Evolutionary conservation across 345 rosid species (phyloP), one percentile per base, ranked within the genome.

Genomic region (Arabis hirsuta): DNA sequence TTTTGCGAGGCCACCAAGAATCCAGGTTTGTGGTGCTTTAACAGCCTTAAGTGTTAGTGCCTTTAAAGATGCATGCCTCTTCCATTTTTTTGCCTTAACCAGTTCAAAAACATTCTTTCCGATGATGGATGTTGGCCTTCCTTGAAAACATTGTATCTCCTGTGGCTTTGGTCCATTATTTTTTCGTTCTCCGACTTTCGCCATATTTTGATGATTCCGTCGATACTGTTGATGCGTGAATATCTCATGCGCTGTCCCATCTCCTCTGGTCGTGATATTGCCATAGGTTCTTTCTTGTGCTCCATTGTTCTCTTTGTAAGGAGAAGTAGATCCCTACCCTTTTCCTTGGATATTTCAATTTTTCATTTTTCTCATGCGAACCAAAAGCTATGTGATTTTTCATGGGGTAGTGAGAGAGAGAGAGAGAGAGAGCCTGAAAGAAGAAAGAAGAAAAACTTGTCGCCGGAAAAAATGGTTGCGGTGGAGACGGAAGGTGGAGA

Each of bases 141-240:
- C 69, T 81, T 86, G 79, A 91, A 95, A 83, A 95, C 96, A 12
- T 65, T 95, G 78, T 85, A 82, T 74, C 88, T 95, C 61, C 79
- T 95, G 84, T 82, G 88, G 83, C 79, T 95, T 66, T 91, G 99
- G 99, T 91, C 96, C 32, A 81, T 88, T 89, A 78, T 90, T 77
- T 95, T 95, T 72, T 96, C 98, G 4, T 86, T 96, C 81, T 95
- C 99, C 0, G 99, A 95, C 80, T 95, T 86, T 41, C 96, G 96
- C 24, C 99, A 91, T 72, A 89, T 69, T 59, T 98, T 95, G 76
- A 91, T 87, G 90, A 91, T 96, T 27, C 99, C 96, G 2, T 89
- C 88, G 32, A 72, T 87, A 72, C 55, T 90, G 70, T 79, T 90
- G 83, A 91, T 91, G 91, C 83, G 94, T 76, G 99, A 95, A 85